Base-by-base conservation (phyloP, 371 early-diverging fungal species). In the Umbelopsis sp. region DNA sequence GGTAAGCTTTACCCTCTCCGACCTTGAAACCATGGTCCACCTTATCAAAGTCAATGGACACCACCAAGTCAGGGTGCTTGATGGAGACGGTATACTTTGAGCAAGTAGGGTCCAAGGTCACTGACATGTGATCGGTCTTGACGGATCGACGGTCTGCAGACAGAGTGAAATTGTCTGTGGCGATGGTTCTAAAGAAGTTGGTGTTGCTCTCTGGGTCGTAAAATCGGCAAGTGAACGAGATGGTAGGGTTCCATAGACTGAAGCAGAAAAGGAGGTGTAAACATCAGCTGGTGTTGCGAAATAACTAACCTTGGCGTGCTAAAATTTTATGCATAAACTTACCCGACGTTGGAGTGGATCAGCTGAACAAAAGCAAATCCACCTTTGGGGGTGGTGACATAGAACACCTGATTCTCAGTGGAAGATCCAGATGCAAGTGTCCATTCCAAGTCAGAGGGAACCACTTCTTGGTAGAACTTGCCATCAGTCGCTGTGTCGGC, bases 361-460 rank as follows among this genome's bases (percentile, higher is more conserved):
- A 94, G 74, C 76, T 96, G 93, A 41, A 92, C 84, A 78, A 95
- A 91, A 9, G 87, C 88, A 77, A 93, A 89, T 63, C 85, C 83
- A 11, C 96, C 96, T 22, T 86, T 78, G 63, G 92, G 84, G 11
- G 90, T 87, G 46, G 90, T 88, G 51, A 93, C 75, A 76, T 97
- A 96, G 71, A 94, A 89, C 10, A 95, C 93, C 76, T 95, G 94
- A 65, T 91, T 94, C 81, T 96, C 97, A 8, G 96, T 95, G 14
- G 94, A 91, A 24, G 89, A 88, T 65, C 92, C 91, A 67, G 84
- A 78, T 41, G 91, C 87, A 45, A 85, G 78, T 14, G 87, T 85
- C 93, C 93, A 93, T 22, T 88, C 86, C 52, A 91, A 83, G 78
- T 93, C 94, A 66, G 88, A 73, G 44, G 80, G 81, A 50, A 79